phyloP scores from a whole-genome alignment of 352 stramenopile species.

The Pythium phragmiticola region DNA sequence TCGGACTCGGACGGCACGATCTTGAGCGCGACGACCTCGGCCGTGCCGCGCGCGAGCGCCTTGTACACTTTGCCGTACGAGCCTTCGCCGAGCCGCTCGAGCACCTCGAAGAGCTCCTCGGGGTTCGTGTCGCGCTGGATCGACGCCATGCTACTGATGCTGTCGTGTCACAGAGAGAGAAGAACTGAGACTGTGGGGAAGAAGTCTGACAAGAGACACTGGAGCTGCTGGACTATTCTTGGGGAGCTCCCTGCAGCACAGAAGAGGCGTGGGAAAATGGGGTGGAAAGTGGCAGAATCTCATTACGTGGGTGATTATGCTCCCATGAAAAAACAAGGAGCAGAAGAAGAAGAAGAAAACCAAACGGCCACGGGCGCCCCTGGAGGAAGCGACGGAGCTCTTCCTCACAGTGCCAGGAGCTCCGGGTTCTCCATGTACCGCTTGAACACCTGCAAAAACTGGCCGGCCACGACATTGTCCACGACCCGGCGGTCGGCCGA shows the following conservation, averaged over 20 bases:
- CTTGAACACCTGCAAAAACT: slow-evolving; percentile 96
- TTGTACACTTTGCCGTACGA: slow-evolving; percentile 88
- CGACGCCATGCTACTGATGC: slow-evolving; percentile 37
- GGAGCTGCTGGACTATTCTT: neutral
- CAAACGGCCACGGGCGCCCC: too few relatives aligned
- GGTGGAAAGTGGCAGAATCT: too few relatives aligned
- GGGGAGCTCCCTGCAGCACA: too few relatives aligned
- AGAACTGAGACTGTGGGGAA: neutral
- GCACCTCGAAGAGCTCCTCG: slow-evolving; percentile 69
- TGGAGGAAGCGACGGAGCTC: too few relatives aligned
- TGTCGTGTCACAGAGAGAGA: neutral
- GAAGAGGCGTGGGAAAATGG: too few relatives aligned
- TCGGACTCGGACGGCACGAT: slow-evolving; percentile 82
- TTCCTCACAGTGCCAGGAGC: slow-evolving; percentile 68
- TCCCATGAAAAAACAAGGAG: too few relatives aligned
- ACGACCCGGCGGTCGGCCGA: slow-evolving; percentile 97
- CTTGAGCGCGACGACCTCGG: slow-evolving; percentile 80
- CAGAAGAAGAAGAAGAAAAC: too few relatives aligned
- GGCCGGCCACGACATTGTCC: slow-evolving; percentile 94
- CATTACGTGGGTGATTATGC: too few relatives aligned
- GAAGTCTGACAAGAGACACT: neutral
- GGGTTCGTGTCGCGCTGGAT: slow-evolving; percentile 70
- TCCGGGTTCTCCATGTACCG: slow-evolving; percentile 96
- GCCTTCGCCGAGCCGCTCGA: slow-evolving; percentile 79
- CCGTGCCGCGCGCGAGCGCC: slow-evolving; percentile 53